These are phyloP conservation scores for Prinsepia uniflora DNA, from an alignment of 306 rosid species.

Conservation along the genomic window DNA sequence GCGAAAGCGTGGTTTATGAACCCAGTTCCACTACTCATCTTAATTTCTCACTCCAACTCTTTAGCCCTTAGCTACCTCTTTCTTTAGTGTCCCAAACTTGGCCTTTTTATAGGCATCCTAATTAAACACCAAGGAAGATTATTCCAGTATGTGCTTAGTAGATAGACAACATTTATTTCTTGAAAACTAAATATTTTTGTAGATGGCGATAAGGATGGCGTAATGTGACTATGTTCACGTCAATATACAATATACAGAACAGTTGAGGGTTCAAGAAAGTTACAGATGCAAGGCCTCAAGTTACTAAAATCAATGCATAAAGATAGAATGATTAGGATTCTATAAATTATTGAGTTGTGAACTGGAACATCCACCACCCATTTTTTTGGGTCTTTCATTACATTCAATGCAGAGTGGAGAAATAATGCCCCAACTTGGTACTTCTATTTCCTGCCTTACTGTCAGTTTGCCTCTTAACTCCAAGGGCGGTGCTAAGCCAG, in stretches of 20 bases:
- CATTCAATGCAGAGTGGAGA: constrained; percentile 5
- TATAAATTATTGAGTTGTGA: neutral
- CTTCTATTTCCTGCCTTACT: neutral
- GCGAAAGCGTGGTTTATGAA: constrained; percentile 3
- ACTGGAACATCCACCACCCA: constrained; percentile 13
- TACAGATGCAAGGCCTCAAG: neutral
- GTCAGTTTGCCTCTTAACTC: neutral
- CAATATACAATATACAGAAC: no score
- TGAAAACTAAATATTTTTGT: constrained; percentile 14
- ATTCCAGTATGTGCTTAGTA: constrained; percentile 18
- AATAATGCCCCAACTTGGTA: constrained; percentile 12
- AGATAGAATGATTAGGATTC: constrained; percentile 6
- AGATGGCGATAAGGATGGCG: neutral
- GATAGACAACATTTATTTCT: neutral
- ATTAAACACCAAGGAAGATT: constrained; percentile 9
- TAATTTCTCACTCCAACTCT: no score
- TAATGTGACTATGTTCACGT: no score
- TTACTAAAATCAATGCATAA: constrained; percentile 4
- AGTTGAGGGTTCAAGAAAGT: neutral
- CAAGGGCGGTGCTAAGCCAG: neutral
- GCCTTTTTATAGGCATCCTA: constrained; percentile 21
- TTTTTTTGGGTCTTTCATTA: neutral
- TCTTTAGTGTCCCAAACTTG: neutral
- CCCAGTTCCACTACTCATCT: constrained; percentile 24
- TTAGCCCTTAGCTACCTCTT: neutral